Percentiles rank a stretch among this genome's conserved stretches.
phyloP scores from a whole-genome alignment of 192 early-diverging fungal species.

The Umbelopsis sp. region DNA sequence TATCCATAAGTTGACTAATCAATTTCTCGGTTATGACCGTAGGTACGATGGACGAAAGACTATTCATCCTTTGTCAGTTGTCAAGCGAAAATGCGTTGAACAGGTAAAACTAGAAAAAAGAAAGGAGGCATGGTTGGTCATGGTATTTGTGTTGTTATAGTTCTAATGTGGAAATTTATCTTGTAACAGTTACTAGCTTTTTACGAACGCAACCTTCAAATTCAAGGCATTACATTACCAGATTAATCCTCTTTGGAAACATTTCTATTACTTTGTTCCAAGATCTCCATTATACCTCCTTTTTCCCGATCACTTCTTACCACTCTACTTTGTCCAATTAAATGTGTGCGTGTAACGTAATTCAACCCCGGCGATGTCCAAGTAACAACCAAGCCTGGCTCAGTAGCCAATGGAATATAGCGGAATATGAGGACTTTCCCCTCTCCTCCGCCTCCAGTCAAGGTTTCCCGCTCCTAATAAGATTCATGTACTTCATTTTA shows the following conservation, averaged over 20 bases:
- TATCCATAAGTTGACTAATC: too few relatives aligned
- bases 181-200: neutral
- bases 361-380: neutral
- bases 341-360: neutral
- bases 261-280: neutral
- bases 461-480: too few relatives aligned
- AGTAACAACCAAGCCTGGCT: too few relatives aligned
- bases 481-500: too few relatives aligned
- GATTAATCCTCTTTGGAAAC: neutral
- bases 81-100: neutral
- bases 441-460: too few relatives aligned
- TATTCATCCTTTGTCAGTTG: neutral
- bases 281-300: neutral
- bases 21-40: too few relatives aligned
- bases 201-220: neutral
- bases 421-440: too few relatives aligned
- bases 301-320: neutral
- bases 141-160: too few relatives aligned
- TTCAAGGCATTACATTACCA: neutral
- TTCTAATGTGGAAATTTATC: neutral
- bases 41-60: neutral
- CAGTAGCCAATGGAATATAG: too few relatives aligned
- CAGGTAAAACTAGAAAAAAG: constrained; percentile 8
- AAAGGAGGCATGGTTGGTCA: too few relatives aligned
- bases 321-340: neutral